Percentiles rank a stretch among this genome's conserved stretches.
Evolutionary conservation across 768 basidiomycete species (phyloP).

Genomic region (Coprinopsis sp.): DNA sequence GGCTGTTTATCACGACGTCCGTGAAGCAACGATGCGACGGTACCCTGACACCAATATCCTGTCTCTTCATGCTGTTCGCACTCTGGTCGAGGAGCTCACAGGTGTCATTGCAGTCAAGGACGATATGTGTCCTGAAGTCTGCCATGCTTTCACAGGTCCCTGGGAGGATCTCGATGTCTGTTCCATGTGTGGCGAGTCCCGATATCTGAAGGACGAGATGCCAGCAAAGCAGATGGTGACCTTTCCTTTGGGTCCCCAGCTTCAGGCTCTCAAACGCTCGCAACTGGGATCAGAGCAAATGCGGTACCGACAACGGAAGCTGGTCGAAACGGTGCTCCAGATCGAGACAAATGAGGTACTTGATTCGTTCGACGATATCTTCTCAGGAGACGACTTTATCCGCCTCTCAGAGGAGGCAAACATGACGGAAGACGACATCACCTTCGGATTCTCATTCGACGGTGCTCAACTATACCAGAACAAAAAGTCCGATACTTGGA

Average conservation of each 20-base stretch:
- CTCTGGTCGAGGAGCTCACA: conserved; percentile 22
- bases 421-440: conserved; percentile 22
- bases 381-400: conserved; percentile 23
- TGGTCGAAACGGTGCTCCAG: conserved; percentile 15
- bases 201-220: conserved; percentile 18
- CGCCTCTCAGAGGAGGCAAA: conserved; percentile 12
- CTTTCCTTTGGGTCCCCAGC: conserved; percentile 36
- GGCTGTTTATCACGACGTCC: neutral
- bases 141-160: conserved; percentile 36
- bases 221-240: conserved; percentile 33
- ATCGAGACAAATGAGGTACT: conserved; percentile 5
- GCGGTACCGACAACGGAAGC: conserved; percentile 20
- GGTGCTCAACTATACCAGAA: conserved; percentile 36
- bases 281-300: conserved; percentile 23
- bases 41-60: conserved; percentile 20
- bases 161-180: conserved; percentile 27
- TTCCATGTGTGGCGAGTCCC: conserved; percentile 24
- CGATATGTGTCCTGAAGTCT: conserved; percentile 42
- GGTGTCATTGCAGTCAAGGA: conserved; percentile 29
- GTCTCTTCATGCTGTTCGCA: conserved; percentile 26
- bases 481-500: conserved; percentile 28
- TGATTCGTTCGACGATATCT: conserved; percentile 19
- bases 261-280: conserved; percentile 32
- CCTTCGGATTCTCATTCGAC: conserved; percentile 31
- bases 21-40: conserved; percentile 5